Conservation (phyloP, 2,329 filamentous ascomycete species). For the Phaeosphaeriaceae sp. region DNA sequence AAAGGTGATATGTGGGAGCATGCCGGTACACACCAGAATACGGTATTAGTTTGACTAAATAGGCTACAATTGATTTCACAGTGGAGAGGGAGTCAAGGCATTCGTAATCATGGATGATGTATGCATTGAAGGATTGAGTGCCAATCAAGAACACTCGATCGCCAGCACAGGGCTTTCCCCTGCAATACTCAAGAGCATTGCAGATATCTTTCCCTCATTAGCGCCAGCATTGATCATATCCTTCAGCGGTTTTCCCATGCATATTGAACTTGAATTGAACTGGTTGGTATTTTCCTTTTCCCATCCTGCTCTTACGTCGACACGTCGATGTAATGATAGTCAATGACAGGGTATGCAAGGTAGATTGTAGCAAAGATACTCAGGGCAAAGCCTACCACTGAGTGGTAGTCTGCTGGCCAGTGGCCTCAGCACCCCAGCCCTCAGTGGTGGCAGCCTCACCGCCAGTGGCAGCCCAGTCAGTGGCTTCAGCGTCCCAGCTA, state of each 20-base stretch:
- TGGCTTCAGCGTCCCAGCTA: conserved; percentile 68
- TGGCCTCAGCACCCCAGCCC: conserved; percentile 57
- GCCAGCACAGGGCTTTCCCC: conserved; percentile 99
- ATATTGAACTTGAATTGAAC: conserved; percentile 14
- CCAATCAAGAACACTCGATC: conserved; percentile 85
- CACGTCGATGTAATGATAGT: conserved; percentile 25
- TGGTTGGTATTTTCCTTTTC: conserved; percentile 35
- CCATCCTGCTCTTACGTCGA: conserved; percentile 41
- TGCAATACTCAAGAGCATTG: conserved; percentile 58
- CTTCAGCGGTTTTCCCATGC: conserved; percentile 21
- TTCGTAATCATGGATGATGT: conserved; percentile 11
- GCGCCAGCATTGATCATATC: conserved; percentile 63
- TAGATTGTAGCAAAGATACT: conserved; percentile 19
- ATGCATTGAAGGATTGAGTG: conserved; percentile 61
- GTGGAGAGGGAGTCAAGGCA: background rate
- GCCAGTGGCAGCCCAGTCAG: conserved; percentile 70
- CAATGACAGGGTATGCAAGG: conserved; percentile 46
- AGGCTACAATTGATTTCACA: too few relatives aligned
- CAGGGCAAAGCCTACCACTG: conserved; percentile 53
- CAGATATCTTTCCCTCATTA: conserved; percentile 99
- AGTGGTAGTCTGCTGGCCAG: conserved; percentile 41
- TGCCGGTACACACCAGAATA: too few relatives aligned
- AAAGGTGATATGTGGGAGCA: background rate
- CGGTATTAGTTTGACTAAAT: too few relatives aligned
- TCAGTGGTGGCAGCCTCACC: conserved; percentile 55